These are phyloP conservation scores for Lepiota brunneoincarnata DNA, from an alignment of 768 basidiomycete species.

Conservation along the genomic window DNA sequence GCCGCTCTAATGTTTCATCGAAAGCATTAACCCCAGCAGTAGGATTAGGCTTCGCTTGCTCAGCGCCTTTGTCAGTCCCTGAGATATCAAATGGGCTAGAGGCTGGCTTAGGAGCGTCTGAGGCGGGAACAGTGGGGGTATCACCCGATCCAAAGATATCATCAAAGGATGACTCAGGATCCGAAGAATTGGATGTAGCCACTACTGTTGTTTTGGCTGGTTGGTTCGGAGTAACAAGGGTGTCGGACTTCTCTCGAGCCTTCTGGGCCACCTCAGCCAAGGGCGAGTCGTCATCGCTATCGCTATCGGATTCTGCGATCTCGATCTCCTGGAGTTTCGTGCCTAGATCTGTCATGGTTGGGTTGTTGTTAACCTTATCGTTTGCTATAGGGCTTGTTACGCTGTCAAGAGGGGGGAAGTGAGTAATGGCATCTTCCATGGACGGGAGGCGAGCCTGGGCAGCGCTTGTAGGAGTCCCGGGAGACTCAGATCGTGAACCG, in stretches of 20 bases:
- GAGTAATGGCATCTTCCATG: conserved; percentile 24
- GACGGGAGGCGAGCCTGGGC: conserved; percentile 34
- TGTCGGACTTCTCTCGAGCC: background rate
- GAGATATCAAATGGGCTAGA: conserved; percentile 12
- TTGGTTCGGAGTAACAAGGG: conserved; percentile 14
- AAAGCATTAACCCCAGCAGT: conserved; percentile 61
- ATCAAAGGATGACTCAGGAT: conserved; percentile 40
- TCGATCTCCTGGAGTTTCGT: conserved; percentile 55
- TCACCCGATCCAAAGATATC: conserved; percentile 46
- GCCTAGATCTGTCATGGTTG: conserved; percentile 14
- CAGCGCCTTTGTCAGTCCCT: background rate
- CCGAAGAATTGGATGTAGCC: background rate
- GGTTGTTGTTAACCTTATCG: background rate
- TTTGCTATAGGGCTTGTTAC: conserved; percentile 16
- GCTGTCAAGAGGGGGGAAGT: conserved; percentile 14
- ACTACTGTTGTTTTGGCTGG: conserved; percentile 15
- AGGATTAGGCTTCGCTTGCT: conserved; percentile 2
- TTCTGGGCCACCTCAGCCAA: conserved; percentile 27
- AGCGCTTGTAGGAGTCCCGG: conserved; percentile 11
- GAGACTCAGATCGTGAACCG: conserved; percentile 15
- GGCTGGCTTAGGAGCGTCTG: conserved; percentile 17
- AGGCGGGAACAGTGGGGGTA: conserved; percentile 16
- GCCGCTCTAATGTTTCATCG: conserved; percentile 70
- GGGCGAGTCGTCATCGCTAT: conserved; percentile 39
- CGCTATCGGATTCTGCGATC: conserved; percentile 47